A percentile compares a stretch with the other conserved stretches of the same genome.
Evolutionary conservation across 495 filamentous ascomycete species (phyloP).

Genomic region (Aspergillus campestris): DNA sequence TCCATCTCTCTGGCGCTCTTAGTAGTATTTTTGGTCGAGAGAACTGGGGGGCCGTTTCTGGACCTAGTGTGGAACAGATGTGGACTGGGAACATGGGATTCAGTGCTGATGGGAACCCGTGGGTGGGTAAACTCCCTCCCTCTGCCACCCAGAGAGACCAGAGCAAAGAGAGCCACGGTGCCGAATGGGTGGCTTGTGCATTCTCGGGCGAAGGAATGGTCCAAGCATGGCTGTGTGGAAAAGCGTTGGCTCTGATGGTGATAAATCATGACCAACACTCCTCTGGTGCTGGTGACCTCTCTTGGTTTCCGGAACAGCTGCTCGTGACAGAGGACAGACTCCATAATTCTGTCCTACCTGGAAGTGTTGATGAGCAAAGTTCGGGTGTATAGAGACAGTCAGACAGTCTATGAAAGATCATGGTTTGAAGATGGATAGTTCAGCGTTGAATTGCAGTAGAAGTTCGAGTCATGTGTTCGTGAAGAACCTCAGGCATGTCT

Average conservation of each 20-base stretch:
- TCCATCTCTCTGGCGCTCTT: conserved; percentile 24
- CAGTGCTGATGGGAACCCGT: conserved; percentile 58
- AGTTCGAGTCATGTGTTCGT: no score
- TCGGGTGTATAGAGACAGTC: neutral
- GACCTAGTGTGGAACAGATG: conserved; percentile 47
- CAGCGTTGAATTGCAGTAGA: no score
- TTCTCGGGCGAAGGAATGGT: conserved; percentile 82
- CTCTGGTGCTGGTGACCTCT: conserved; percentile 12
- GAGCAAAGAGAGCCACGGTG: conserved; percentile 14
- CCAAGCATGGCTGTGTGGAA: conserved; percentile 59
- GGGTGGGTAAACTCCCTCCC: conserved; percentile 60
- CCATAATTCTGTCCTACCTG: conserved; percentile 14
- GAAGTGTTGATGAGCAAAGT: neutral
- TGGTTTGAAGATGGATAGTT: no score
- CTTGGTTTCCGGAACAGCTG: conserved; percentile 40
- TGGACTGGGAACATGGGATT: conserved; percentile 87
- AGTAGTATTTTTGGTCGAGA: conserved; percentile 21
- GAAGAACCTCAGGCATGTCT: no score
- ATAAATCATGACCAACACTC: conserved; percentile 23
- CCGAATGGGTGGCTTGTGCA: conserved; percentile 51
- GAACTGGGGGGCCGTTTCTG: conserved; percentile 23
- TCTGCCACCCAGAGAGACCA: conserved; percentile 28
- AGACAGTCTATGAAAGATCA: no score
- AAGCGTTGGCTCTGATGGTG: conserved; percentile 58
- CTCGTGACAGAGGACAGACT: conserved; percentile 34